These are phyloP conservation scores for Coemansia sp. DNA, from an alignment of 192 early-diverging fungal species.

Conservation along the genomic window DNA sequence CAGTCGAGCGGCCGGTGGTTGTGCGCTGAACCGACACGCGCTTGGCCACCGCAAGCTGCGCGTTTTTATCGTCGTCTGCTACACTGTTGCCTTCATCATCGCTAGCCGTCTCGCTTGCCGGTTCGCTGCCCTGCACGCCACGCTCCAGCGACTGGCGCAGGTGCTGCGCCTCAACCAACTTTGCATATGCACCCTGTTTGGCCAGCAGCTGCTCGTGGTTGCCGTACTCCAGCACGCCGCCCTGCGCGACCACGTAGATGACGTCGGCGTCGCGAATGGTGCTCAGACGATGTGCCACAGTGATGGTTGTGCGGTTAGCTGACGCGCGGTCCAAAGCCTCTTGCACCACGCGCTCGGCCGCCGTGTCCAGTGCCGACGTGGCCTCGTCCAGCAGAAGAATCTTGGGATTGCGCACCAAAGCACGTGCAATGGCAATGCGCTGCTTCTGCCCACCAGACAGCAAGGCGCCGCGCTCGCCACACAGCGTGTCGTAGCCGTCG, in stretches of 20 bases:
- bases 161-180: constrained; percentile 59
- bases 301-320: constrained; percentile 80
- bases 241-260: constrained; percentile 81
- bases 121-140: constrained; percentile 2
- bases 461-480: constrained; percentile 80
- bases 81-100: background rate
- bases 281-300: constrained; percentile 87
- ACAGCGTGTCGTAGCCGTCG: constrained; percentile 80
- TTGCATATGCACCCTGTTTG: constrained; percentile 37
- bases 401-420: constrained; percentile 80
- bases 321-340: constrained; percentile 75
- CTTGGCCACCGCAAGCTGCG: background rate
- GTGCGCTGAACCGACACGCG: constrained; percentile 3
- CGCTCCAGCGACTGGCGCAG: constrained; percentile 48
- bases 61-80: constrained; percentile 1
- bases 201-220: constrained; percentile 72
- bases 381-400: constrained; percentile 91
- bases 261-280: constrained; percentile 83
- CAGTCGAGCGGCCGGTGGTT: background rate
- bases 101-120: background rate
- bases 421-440: constrained; percentile 93
- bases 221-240: constrained; percentile 71
- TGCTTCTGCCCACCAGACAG: constrained; percentile 96
- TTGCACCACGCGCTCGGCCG: constrained; percentile 77
- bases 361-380: constrained; percentile 81